phyloP scores from a whole-genome alignment of 108 stramenopile species.

The Cyclostephanos tholiformis region DNA sequence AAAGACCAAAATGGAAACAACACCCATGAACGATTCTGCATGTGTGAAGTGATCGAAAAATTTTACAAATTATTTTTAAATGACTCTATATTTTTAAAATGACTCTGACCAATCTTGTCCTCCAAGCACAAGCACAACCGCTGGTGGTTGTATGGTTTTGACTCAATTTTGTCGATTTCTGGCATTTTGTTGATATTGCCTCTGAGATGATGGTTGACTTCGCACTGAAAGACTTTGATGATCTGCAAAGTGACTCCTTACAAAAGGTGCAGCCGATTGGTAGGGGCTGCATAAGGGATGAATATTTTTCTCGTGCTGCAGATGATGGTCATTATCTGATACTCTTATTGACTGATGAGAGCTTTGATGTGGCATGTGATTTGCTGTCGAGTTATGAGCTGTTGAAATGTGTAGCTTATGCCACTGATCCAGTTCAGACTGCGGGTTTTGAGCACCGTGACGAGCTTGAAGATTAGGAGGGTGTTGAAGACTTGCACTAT shows the following conservation, averaged over 20 bases:
- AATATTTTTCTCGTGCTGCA: neutral
- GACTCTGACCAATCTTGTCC: no score
- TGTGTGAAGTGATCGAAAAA: no score
- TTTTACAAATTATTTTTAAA: no score
- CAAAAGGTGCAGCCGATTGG: no score
- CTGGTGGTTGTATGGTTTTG: no score
- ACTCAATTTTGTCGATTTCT: neutral
- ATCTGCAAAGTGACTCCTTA: neutral
- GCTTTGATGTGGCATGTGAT: neutral
- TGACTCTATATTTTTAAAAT: no score
- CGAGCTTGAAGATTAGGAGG: neutral
- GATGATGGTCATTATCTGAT: neutral
- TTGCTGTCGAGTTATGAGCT: neutral
- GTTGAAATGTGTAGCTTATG: neutral
- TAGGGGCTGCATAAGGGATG: neutral
- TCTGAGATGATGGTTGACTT: neutral
- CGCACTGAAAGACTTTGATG: conserved; percentile 1
- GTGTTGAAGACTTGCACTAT: neutral
- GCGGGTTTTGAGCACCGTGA: neutral
- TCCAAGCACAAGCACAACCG: no score
- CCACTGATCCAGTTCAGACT: neutral
- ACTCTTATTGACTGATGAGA: conserved; percentile 2
- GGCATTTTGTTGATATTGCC: neutral
- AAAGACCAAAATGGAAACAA: no score
- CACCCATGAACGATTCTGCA: no score